phyloP scores from a whole-genome alignment of 2,329 filamentous ascomycete genomes.

The Thelonectria discophora region DNA sequence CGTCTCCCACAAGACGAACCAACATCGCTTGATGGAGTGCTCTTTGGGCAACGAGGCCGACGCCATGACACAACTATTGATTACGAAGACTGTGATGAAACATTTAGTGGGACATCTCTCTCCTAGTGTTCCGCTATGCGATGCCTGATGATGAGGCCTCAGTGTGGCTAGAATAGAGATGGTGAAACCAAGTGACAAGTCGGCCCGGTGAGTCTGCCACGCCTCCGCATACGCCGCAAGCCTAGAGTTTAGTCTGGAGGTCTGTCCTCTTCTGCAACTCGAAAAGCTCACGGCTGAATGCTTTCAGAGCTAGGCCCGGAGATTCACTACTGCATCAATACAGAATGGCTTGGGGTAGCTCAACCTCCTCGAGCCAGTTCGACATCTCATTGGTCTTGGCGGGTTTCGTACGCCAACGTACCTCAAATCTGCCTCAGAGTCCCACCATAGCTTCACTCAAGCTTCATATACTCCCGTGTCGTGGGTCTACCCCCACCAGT shows the following conservation, averaged over 20 bases:
- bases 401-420: not conserved
- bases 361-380: not conserved
- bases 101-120: slow-evolving; percentile 13
- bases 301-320: not conserved
- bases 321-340: not conserved
- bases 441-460: slow-evolving; percentile 17
- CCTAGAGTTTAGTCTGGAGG: not conserved
- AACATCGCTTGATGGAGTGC: not conserved
- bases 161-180: not conserved
- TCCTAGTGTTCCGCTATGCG: not conserved
- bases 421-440: not conserved
- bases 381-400: not conserved
- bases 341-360: not conserved
- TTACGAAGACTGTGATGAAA: slow-evolving; percentile 3
- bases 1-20: slow-evolving; percentile 1
- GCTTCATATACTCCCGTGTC: slow-evolving; percentile 18
- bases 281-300: too few species aligned
- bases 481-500: slow-evolving; percentile 20
- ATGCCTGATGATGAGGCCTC: slow-evolving; percentile 11
- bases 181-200: not conserved
- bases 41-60: slow-evolving; percentile 11
- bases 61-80: slow-evolving; percentile 19
- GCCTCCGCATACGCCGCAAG: not conserved
- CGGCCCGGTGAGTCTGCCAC: not conserved
- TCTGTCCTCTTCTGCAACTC: not conserved